Base-by-base conservation (phyloP, 106 monocot genomes). In the Gastrodia elata region DNA sequence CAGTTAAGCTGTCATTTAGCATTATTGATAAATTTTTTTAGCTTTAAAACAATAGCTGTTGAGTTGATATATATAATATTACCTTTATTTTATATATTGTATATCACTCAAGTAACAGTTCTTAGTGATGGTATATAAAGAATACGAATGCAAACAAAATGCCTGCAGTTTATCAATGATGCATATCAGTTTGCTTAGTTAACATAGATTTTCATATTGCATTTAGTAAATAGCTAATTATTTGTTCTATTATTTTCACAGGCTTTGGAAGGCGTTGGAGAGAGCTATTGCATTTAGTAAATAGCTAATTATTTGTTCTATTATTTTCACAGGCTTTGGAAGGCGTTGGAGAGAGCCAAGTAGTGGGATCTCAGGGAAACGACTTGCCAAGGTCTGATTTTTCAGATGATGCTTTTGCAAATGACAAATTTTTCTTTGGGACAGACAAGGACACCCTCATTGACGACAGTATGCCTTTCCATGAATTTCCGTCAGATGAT, bases 251-350 rank as follows among this genome's bases (percentile, higher is more conserved):
- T 9, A 71, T 41, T 70, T 58, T 68, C 71, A 22, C 73, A 98
- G 98, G 91, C 98, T 67, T 83, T 98, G 74, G 90, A 93, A 88
- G 93, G 93, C 64, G 84, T 91, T 40, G 98, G 88, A 72, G 93
- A 85, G 76, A 98, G 87, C 73, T 80, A 91, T 15, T 61, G 13
- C 3, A 30, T 61, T 61, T 16, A 8, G 24, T 26, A 24, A 46
- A 33, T 22, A 27, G 22, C 27, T 68, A 20, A 69, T 33, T 58
- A 27, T 39, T 30, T 37, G 5, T 35, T 11, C 56, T 73, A 10
- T 69, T 9, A 71, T 41, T 70, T 58, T 68, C 71, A 22, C 73
- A 98, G 98, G 91, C 98, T 67, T 83, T 98, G 74, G 90, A 93
- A 88, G 93, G 93, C 64, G 84, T 91, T 40, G 98, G 88, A 72